Evolutionary conservation across 164 flowering plant genomes (phyloP).

Genomic region (Magnolia changhungtana): DNA sequence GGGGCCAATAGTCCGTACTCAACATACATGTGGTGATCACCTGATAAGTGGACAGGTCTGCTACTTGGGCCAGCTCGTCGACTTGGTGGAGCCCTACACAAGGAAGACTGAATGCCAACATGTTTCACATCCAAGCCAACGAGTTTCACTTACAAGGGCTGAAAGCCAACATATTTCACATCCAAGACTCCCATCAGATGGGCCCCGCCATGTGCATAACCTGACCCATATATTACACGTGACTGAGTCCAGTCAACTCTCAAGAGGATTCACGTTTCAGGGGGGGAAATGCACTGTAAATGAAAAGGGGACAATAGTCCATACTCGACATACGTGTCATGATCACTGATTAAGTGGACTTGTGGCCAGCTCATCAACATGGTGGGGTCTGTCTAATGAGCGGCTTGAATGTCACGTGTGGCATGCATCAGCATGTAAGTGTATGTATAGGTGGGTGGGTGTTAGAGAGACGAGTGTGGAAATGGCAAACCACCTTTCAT

Average conservation of each 20-base stretch:
- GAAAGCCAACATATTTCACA: not conserved
- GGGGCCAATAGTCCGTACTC: not conserved
- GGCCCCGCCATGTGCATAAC: not conserved
- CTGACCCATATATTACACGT: not conserved
- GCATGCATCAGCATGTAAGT: no score
- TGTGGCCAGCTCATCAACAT: no score
- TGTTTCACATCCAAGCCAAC: not conserved
- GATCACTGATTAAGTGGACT: no score
- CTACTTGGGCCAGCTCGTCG: not conserved
- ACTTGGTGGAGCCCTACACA: not conserved
- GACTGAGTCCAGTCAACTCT: not conserved
- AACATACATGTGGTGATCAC: not conserved
- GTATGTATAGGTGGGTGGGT: no score
- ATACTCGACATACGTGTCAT: no score
- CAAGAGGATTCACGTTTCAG: not conserved
- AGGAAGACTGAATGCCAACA: not conserved
- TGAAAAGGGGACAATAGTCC: not conserved
- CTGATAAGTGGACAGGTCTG: not conserved
- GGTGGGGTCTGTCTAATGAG: no score
- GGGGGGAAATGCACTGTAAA: not conserved
- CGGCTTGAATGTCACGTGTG: no score
- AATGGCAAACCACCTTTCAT: no score
- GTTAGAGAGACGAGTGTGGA: no score
- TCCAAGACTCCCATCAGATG: not conserved
- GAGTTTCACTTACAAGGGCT: not conserved